A percentile compares a stretch with the other conserved stretches of the same genome.
These are phyloP conservation scores for Malassezia obtusa DNA, from an alignment of 1,284 basidiomycete genomes.

Conservation along the genomic window DNA sequence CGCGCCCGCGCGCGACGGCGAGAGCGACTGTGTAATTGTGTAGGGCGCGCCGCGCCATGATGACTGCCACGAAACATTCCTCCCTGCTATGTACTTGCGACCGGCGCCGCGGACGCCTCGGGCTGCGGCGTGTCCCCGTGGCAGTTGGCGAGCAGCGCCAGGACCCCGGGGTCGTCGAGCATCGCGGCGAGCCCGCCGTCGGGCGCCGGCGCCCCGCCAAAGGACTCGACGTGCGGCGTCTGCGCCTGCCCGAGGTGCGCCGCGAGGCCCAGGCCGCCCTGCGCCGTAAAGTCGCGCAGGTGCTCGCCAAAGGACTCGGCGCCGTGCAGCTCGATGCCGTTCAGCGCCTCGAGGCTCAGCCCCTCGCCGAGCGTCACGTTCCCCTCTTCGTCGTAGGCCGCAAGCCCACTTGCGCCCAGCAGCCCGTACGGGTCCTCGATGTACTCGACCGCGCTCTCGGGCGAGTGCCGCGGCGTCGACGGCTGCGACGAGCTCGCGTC, in stretches of 20 bases:
- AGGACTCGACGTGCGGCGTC: conserved; percentile 8
- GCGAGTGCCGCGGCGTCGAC: conserved; percentile 18
- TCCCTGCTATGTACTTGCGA: not conserved
- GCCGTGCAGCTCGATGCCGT: conserved; percentile 31
- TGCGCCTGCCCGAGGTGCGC: conserved; percentile 22
- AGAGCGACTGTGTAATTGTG: conserved; percentile 34
- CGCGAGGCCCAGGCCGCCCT: conserved; percentile 29
- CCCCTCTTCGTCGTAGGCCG: conserved; percentile 19
- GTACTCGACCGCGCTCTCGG: conserved; percentile 30
- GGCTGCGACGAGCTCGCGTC: conserved; percentile 30
- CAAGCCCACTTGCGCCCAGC: conserved; percentile 33
- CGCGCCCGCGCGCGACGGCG: conserved; percentile 33
- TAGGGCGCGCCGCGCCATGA: conserved; percentile 5
- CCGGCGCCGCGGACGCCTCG: not conserved
- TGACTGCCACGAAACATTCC: no score
- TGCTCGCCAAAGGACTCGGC: conserved; percentile 27
- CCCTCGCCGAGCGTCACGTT: not conserved
- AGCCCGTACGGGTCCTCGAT: conserved; percentile 45
- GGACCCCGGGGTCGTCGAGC: conserved; percentile 15
- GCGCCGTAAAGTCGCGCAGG: conserved; percentile 25
- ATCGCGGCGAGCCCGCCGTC: conserved; percentile 1
- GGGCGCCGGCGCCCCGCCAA: not conserved
- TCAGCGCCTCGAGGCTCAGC: conserved; percentile 28
- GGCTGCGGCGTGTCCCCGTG: not conserved
- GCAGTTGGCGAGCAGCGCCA: conserved; percentile 9